Conservation (phyloP, 768 basidiomycete species). For the Leccinum aurantiacum region DNA sequence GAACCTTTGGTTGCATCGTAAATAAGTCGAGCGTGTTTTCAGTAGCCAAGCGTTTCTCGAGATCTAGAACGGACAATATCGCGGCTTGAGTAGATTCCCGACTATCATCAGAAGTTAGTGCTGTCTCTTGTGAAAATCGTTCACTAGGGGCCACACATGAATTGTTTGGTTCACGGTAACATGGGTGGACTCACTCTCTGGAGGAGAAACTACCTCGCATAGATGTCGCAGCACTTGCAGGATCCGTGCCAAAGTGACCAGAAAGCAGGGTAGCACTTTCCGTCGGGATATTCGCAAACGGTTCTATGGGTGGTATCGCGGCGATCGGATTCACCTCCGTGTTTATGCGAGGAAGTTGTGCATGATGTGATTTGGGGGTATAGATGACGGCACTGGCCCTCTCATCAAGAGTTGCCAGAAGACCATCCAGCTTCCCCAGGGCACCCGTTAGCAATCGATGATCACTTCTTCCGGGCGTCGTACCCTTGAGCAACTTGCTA, state of each 20-base stretch:
- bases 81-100: conserved; percentile 52
- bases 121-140: conserved; percentile 60
- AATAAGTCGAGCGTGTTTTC: conserved; percentile 89
- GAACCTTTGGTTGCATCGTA: conserved; percentile 89
- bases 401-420: conserved; percentile 67
- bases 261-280: conserved; percentile 16
- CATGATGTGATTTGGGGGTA: background rate
- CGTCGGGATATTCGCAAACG: conserved; percentile 1
- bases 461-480: conserved; percentile 82
- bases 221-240: conserved; percentile 53
- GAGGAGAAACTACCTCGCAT: conserved; percentile 52
- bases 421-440: conserved; percentile 71
- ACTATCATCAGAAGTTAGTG: conserved; percentile 51
- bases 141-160: conserved; percentile 41
- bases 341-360: conserved; percentile 1
- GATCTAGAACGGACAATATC: conserved; percentile 63
- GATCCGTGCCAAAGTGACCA: conserved; percentile 23
- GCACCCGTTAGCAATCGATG: conserved; percentile 79
- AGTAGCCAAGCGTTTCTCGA: conserved; percentile 79
- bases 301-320: background rate
- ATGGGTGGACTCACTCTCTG: conserved; percentile 46
- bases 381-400: conserved; percentile 45
- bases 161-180: conserved; percentile 1
- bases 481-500: conserved; percentile 79
- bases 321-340: background rate